These are phyloP conservation scores for Fusarium gaditjirri DNA, from an alignment of 2,329 filamentous ascomycete species.

Conservation along the genomic window DNA sequence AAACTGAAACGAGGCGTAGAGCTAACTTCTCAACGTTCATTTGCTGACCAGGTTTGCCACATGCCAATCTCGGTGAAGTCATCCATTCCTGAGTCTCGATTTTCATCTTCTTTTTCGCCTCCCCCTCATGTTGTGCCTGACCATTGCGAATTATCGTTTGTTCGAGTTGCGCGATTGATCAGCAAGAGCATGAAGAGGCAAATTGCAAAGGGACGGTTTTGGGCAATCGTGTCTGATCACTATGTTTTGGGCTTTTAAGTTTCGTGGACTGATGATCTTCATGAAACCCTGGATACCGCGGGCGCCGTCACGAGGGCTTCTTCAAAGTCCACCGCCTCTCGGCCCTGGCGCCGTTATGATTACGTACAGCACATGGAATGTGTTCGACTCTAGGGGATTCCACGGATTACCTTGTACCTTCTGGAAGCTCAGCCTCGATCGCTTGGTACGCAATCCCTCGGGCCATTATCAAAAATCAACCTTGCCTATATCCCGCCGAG, in stretches of 20 bases:
- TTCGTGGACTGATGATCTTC: background rate
- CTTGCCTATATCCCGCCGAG: conserved; percentile 9
- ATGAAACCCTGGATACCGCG: conserved; percentile 8
- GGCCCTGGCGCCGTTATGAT: background rate
- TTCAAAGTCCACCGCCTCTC: background rate
- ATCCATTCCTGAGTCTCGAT: conserved; percentile 18
- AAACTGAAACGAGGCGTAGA: conserved; percentile 25
- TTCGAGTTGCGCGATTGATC: background rate
- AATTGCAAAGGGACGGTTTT: conserved; percentile 5
- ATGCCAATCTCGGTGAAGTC: conserved; percentile 38
- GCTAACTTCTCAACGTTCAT: conserved; percentile 9
- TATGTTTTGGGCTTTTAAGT: background rate
- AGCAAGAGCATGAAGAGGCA: background rate
- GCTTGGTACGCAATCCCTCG: background rate
- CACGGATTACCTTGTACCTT: conserved; percentile 2
- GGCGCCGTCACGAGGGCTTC: conserved; percentile 14
- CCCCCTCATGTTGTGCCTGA: conserved; percentile 23
- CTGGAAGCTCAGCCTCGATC: conserved; percentile 28
- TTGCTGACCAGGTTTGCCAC: conserved; percentile 34
- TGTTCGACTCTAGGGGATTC: background rate
- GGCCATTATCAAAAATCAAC: background rate
- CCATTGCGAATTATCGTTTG: background rate
- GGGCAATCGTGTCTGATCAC: background rate
- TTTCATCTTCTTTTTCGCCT: conserved; percentile 30
- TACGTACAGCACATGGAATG: background rate